Conservation (phyloP, 2,329 filamentous ascomycete species). For the Calonectria naviculata region DNA sequence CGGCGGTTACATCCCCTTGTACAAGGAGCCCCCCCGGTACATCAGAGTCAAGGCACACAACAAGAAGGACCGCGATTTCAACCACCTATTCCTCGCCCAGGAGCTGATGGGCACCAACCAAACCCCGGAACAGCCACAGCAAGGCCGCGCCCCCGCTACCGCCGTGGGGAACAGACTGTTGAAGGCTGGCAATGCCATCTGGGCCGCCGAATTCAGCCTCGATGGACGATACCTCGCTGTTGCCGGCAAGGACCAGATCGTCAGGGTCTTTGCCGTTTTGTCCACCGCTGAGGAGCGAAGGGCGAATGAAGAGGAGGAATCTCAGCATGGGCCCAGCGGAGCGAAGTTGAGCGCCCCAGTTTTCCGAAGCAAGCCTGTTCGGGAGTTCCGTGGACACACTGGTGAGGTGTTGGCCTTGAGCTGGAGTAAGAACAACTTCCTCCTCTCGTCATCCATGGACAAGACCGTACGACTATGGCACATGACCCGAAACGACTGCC, state of each 20-base stretch:
- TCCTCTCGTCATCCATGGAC: constrained; percentile 97
- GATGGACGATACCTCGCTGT: constrained; percentile 92
- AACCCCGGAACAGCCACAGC: constrained; percentile 41
- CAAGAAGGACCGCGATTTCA: constrained; percentile 85
- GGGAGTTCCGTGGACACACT: constrained; percentile 86
- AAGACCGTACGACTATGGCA: constrained; percentile 98
- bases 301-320: constrained; percentile 74
- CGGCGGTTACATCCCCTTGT: constrained; percentile 82
- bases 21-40: constrained; percentile 91
- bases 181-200: constrained; percentile 76
- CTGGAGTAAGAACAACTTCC: constrained; percentile 99
- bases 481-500: constrained; percentile 82
- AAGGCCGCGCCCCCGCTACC: constrained; percentile 46
- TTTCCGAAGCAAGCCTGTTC: constrained; percentile 81
- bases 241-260: constrained; percentile 87
- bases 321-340: constrained; percentile 46
- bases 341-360: constrained; percentile 88
- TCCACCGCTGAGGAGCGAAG: constrained; percentile 83
- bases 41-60: constrained; percentile 86
- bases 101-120: constrained; percentile 77
- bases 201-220: constrained; percentile 92
- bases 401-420: constrained; percentile 90
- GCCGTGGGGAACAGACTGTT: constrained; percentile 54
- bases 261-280: constrained; percentile 91
- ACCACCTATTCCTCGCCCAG: constrained; percentile 91